These are phyloP conservation scores for Phenoliferia sp. DNA, from an alignment of 1,284 basidiomycete species.

Conservation along the genomic window DNA sequence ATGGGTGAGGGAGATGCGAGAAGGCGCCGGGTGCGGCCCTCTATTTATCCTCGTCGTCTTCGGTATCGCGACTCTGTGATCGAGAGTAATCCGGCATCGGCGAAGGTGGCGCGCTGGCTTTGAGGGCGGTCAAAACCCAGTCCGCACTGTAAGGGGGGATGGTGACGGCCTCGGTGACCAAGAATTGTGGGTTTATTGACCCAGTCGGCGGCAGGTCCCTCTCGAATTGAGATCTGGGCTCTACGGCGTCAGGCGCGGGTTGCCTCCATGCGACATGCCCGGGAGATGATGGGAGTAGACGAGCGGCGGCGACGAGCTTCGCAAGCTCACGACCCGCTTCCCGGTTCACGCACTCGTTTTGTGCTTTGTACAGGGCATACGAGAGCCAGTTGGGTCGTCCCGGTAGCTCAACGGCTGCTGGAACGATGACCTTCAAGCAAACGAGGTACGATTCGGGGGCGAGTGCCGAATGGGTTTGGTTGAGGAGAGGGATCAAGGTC, in stretches of 20 bases:
- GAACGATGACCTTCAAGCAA: conserved; percentile 46
- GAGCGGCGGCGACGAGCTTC: neutral
- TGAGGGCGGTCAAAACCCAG: conserved; percentile 21
- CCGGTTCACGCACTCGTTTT: conserved; percentile 44
- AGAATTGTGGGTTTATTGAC: neutral
- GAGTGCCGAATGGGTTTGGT: conserved; percentile 13
- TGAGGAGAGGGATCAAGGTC: conserved; percentile 28
- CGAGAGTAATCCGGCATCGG: conserved; percentile 1
- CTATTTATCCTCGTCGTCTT: too few species aligned
- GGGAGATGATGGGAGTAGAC: too few species aligned
- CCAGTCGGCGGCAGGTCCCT: neutral
- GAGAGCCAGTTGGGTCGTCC: conserved; percentile 43
- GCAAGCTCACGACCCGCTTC: neutral
- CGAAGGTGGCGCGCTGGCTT: conserved; percentile 1
- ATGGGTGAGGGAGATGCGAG: too few species aligned
- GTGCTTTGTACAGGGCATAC: conserved; percentile 46
- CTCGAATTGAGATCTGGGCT: conserved; percentile 1
- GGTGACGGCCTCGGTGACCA: neutral
- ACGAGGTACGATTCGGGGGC: conserved; percentile 45
- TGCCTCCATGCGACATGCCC: too few species aligned
- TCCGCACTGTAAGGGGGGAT: conserved; percentile 15
- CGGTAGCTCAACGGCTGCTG: conserved; percentile 44
- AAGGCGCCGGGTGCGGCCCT: too few species aligned
- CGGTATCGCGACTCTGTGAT: neutral
- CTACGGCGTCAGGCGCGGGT: neutral